These are phyloP conservation scores for Candida pseudoglaebosa DNA, from an alignment of 805 yeast genomes.

Conservation along the genomic window DNA sequence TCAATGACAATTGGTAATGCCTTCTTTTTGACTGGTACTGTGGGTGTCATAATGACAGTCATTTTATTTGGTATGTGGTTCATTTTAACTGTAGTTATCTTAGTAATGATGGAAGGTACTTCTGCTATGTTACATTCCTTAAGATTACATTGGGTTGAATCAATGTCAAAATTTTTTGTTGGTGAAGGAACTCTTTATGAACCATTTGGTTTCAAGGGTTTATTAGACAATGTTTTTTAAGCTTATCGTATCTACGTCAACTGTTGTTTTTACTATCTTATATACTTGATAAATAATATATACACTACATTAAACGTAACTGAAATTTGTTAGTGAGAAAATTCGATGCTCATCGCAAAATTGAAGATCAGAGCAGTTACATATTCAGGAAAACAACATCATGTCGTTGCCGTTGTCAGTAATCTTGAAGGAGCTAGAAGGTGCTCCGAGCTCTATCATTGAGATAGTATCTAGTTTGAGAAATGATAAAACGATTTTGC, in stretches of 20 bases:
- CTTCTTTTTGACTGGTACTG: constrained; percentile 50
- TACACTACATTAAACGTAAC: neutral
- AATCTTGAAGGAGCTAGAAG: constrained; percentile 25
- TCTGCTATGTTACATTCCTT: constrained; percentile 80
- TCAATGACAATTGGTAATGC: constrained; percentile 67
- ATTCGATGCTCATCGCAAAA: constrained; percentile 8
- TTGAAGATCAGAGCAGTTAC: constrained; percentile 2
- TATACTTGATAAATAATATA: neutral
- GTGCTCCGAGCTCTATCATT: constrained; percentile 21
- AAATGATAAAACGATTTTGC: constrained; percentile 26
- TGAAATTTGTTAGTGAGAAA: neutral
- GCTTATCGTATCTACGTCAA: neutral
- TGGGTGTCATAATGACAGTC: constrained; percentile 56
- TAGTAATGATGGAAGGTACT: constrained; percentile 79
- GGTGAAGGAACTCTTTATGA: constrained; percentile 71
- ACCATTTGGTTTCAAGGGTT: constrained; percentile 53
- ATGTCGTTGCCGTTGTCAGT: constrained; percentile 21
- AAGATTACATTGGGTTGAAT: constrained; percentile 79
- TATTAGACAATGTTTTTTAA: constrained; percentile 21
- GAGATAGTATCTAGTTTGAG: constrained; percentile 31
- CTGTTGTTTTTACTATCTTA: neutral
- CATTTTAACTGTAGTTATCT: constrained; percentile 59
- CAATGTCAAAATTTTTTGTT: constrained; percentile 75
- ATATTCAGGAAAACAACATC: neutral
- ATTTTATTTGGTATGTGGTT: constrained; percentile 73